Percentiles rank a stretch among this genome's conserved stretches.
These are phyloP conservation scores for Paraconiothyrium sp. DNA, from an alignment of 2,329 filamentous ascomycete species.

Conservation along the genomic window DNA sequence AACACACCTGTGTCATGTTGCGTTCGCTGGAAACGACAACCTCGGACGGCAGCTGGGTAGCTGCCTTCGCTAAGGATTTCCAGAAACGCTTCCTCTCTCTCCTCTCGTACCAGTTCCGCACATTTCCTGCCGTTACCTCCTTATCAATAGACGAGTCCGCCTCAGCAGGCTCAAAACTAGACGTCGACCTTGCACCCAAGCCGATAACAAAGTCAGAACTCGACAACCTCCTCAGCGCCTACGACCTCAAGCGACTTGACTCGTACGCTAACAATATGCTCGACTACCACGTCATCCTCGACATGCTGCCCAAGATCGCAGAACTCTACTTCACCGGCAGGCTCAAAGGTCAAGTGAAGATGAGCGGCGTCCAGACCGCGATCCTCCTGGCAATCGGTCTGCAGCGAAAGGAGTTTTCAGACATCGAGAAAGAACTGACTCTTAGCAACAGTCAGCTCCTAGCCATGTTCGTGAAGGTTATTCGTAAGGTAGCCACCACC, in stretches of 20 bases:
- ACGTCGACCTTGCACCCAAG: conserved; percentile 60
- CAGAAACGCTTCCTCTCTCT: conserved; percentile 91
- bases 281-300: conserved; percentile 96
- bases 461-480: conserved; percentile 97
- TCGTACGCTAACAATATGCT: conserved; percentile 97
- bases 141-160: conserved; percentile 90
- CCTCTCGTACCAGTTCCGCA: conserved; percentile 90
- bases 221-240: conserved; percentile 82
- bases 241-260: conserved; percentile 93
- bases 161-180: conserved; percentile 73
- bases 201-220: conserved; percentile 78
- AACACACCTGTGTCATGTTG: conserved; percentile 98
- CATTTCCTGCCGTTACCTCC: conserved; percentile 79
- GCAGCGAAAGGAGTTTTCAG: conserved; percentile 87
- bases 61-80: conserved; percentile 91
- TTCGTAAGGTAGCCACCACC: conserved; percentile 83
- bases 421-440: conserved; percentile 79
- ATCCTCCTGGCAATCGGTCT: conserved; percentile 88
- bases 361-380: conserved; percentile 84
- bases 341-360: conserved; percentile 71
- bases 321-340: conserved; percentile 85
- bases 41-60: conserved; percentile 81
- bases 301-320: conserved; percentile 85
- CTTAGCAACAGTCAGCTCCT: conserved; percentile 81
- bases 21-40: conserved; percentile 71